phyloP scores from a whole-genome alignment of 257 asterid species.

The Eustoma russellianum region DNA sequence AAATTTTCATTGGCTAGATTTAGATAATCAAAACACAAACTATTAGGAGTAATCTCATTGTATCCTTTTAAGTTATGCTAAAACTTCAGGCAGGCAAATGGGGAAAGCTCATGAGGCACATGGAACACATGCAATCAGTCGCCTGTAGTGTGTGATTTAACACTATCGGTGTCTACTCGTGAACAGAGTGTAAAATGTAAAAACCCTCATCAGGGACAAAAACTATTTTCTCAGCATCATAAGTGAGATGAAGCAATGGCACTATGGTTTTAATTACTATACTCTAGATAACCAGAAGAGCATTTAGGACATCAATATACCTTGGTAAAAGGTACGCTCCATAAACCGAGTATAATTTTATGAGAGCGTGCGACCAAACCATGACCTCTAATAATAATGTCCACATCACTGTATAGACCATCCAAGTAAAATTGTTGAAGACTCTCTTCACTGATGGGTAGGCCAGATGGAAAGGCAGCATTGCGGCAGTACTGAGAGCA shows the following conservation, averaged over 20 bases:
- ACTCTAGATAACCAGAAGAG: background rate
- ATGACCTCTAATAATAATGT: slow-evolving; percentile 55
- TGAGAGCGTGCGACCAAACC: slow-evolving; percentile 55
- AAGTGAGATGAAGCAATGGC: background rate
- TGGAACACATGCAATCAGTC: background rate
- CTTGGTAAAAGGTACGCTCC: slow-evolving; percentile 94
- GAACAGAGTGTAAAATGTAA: too few relatives aligned
- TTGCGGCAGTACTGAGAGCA: slow-evolving; percentile 40
- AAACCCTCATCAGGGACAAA: too few relatives aligned
- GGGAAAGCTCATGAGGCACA: background rate
- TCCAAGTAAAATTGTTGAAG: slow-evolving; percentile 48
- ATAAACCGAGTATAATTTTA: slow-evolving; percentile 74
- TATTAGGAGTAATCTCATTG: background rate
- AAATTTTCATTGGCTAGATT: slow-evolving; percentile 7
- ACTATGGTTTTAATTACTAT: background rate
- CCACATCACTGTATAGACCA: slow-evolving; percentile 74
- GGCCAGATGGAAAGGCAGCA: slow-evolving; percentile 43
- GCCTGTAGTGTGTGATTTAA: too few relatives aligned
- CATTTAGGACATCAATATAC: slow-evolving; percentile 24
- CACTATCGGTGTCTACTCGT: too few relatives aligned
- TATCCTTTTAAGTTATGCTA: background rate
- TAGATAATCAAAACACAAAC: background rate
- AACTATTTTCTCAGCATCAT: background rate
- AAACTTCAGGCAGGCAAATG: background rate
- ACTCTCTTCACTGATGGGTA: slow-evolving; percentile 56